Evolutionary conservation across 2,329 filamentous ascomycete species (phyloP).

Genomic region (Penicillium palitans): DNA sequence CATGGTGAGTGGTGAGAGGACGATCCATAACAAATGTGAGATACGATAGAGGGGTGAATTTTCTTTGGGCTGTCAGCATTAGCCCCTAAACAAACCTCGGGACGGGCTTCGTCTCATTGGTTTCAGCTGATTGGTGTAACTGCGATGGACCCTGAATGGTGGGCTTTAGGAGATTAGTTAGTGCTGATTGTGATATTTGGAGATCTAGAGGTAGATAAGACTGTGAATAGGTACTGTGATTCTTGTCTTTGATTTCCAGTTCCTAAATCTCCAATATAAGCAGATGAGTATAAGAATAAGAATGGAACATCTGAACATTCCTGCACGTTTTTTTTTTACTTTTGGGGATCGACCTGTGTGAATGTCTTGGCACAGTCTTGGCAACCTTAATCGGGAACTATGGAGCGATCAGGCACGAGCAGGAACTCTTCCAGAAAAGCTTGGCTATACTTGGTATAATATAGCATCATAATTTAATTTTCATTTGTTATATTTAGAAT

Average conservation of each 20-base stretch:
- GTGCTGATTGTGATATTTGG: no score
- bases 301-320: not conserved
- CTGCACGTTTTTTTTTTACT: not conserved
- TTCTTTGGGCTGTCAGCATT: not conserved
- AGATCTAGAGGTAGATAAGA: no score
- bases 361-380: not conserved
- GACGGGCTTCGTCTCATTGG: not conserved
- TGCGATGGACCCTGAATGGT: not conserved
- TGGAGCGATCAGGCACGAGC: not conserved
- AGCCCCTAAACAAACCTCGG: not conserved
- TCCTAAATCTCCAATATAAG: no score
- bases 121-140: not conserved
- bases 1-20: conserved; percentile 7
- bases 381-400: not conserved
- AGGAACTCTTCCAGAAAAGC: not conserved
- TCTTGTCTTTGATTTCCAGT: not conserved
- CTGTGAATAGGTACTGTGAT: not conserved
- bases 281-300: not conserved
- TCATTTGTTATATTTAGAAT: not conserved
- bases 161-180: not conserved
- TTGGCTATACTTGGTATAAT: not conserved
- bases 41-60: not conserved
- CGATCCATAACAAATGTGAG: not conserved
- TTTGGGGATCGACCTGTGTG: not conserved
- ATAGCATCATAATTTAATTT: not conserved